phyloP scores from a whole-genome alignment of 179 eudicot species.

The Sideroxylon spinosum region DNA sequence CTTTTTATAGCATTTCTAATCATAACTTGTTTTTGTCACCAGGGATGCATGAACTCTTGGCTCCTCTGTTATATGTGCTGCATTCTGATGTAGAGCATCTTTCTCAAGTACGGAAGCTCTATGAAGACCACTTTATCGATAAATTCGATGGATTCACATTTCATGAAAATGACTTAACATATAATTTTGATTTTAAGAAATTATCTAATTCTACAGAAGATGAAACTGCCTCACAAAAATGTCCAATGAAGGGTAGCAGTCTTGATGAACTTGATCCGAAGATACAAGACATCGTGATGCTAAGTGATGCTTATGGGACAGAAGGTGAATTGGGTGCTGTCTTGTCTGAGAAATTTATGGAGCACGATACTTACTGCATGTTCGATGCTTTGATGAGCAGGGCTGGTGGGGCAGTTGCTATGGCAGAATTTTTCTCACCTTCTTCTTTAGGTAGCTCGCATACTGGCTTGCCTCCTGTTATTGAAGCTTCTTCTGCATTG shows the following conservation, averaged over 20 bases:
- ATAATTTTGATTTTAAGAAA: slow-evolving; percentile 63
- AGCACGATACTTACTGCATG: slow-evolving; percentile 94
- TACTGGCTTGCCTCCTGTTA: slow-evolving; percentile 70
- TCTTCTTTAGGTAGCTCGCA: slow-evolving; percentile 44
- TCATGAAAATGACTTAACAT: slow-evolving; percentile 52
- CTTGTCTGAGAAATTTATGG: slow-evolving; percentile 83
- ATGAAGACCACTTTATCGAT: slow-evolving; percentile 87
- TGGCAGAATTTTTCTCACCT: slow-evolving; percentile 79
- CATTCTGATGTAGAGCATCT: slow-evolving; percentile 77
- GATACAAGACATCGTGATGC: slow-evolving; percentile 55
- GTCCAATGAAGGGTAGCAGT: slow-evolving; percentile 33
- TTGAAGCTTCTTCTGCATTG: slow-evolving; percentile 86
- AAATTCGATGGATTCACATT: slow-evolving; percentile 74
- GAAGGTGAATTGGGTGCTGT: slow-evolving; percentile 95
- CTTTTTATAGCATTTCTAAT: background rate
- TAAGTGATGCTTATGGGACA: slow-evolving; percentile 93
- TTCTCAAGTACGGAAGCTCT: slow-evolving; percentile 54
- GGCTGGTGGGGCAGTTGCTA: slow-evolving; percentile 68
- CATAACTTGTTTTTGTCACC: slow-evolving; percentile 17
- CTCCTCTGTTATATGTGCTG: slow-evolving; percentile 81
- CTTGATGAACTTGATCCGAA: slow-evolving; percentile 65
- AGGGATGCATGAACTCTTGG: slow-evolving; percentile 99
- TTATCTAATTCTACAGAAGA: slow-evolving; percentile 43
- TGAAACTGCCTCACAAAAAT: slow-evolving; percentile 31
- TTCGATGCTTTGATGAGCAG: slow-evolving; percentile 95